phyloP scores from a whole-genome alignment of 164 flowering plant genomes.

The Nymphaea colorata region DNA sequence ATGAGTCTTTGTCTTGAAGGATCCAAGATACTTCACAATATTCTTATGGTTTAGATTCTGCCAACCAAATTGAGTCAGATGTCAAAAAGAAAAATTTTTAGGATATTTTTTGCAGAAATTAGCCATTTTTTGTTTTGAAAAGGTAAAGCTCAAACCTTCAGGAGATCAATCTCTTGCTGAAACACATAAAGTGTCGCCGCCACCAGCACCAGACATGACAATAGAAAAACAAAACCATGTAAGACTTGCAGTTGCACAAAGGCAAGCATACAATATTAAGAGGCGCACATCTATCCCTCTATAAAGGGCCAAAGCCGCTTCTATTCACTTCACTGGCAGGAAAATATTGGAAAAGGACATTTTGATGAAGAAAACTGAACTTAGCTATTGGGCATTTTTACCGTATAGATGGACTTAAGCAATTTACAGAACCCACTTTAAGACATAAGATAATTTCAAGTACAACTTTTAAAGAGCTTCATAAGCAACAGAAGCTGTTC shows the following conservation, averaged over 20 bases:
- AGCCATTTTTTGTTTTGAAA: not conserved
- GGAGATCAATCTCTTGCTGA: slow-evolving; percentile 98
- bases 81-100: not conserved
- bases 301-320: not conserved
- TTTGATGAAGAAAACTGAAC: not conserved
- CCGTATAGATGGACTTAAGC: too few species aligned
- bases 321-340: not conserved
- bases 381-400: not conserved
- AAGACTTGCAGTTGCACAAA: not conserved
- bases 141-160: slow-evolving; percentile 44
- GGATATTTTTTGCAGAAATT: not conserved
- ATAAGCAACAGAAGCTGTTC: not conserved
- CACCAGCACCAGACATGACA: slow-evolving; percentile 11
- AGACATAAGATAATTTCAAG: not conserved
- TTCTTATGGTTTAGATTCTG: slow-evolving; percentile 98
- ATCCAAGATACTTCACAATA: slow-evolving; percentile 98
- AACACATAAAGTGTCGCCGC: slow-evolving; percentile 11
- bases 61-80: not conserved
- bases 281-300: not conserved
- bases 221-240: slow-evolving; percentile 1
- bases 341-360: not conserved
- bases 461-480: not conserved
- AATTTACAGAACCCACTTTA: too few species aligned
- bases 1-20: slow-evolving; percentile 81
- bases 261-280: not conserved